Evolutionary conservation across 768 basidiomycete species (phyloP).

Genomic region (Termitomyces sp.): DNA sequence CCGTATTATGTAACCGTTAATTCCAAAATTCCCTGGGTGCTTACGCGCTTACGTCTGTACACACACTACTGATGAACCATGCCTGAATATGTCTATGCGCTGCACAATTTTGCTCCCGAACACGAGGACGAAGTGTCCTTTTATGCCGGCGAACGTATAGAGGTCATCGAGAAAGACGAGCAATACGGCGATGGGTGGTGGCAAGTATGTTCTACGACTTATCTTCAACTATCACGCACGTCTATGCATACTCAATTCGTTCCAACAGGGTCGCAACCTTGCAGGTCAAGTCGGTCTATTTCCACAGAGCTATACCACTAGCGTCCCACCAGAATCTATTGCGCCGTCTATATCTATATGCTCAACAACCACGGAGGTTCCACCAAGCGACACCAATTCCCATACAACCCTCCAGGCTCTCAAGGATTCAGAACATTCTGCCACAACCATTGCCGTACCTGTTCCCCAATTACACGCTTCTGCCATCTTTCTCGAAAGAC

Average conservation of each 20-base stretch:
- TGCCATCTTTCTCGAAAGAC: conserved; percentile 20
- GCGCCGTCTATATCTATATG: conserved; percentile 20
- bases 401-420: conserved; percentile 35
- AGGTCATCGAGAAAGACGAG: conserved; percentile 92
- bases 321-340: conserved; percentile 37
- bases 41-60: too few species aligned
- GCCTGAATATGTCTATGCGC: conserved; percentile 82
- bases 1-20: too few species aligned
- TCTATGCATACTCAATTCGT: conserved; percentile 8
- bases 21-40: too few species aligned
- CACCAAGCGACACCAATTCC: conserved; percentile 7
- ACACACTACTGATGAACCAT: conserved; percentile 27
- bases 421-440: conserved; percentile 30
- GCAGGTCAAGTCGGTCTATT: conserved; percentile 86
- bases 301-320: conserved; percentile 81
- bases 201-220: conserved; percentile 35
- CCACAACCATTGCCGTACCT: conserved; percentile 23
- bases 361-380: conserved; percentile 11
- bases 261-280: conserved; percentile 72
- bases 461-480: conserved; percentile 32
- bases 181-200: conserved; percentile 95
- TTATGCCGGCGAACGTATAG: conserved; percentile 78
- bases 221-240: background rate
- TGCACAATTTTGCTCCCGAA: conserved; percentile 87
- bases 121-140: conserved; percentile 92